Evolutionary conservation across 176 grass and related monocot species (phyloP).

Genomic region (Raddia distichophylla): DNA sequence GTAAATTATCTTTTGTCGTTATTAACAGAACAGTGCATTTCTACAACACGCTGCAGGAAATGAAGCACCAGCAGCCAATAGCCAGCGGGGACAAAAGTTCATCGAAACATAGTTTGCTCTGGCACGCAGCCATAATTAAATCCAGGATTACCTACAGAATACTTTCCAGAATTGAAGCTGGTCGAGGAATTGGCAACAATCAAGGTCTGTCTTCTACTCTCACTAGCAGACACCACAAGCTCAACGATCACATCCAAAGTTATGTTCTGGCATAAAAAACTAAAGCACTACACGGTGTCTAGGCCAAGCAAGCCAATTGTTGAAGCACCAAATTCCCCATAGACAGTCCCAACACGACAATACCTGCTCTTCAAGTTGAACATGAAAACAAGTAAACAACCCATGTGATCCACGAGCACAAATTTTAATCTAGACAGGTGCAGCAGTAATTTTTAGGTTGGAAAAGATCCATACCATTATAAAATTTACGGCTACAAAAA

Average conservation of each 20-base stretch:
- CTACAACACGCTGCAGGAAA: slow-evolving; percentile 11
- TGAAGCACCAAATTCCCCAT: not conserved
- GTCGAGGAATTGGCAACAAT: not conserved
- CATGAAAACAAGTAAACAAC: not conserved
- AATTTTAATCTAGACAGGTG: not conserved
- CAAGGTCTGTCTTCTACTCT: slow-evolving; percentile 17
- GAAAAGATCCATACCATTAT: too few relatives aligned
- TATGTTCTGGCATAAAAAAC: not conserved
- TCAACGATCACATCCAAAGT: slow-evolving; percentile 13
- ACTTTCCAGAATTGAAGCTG: not conserved
- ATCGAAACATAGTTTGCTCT: not conserved
- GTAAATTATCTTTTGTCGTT: not conserved
- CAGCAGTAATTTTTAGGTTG: not conserved
- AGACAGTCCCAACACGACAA: not conserved
- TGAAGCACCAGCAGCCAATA: slow-evolving; percentile 9
- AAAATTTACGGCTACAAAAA: too few relatives aligned
- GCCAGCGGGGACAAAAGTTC: not conserved
- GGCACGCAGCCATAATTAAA: not conserved
- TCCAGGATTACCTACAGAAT: slow-evolving; percentile 21
- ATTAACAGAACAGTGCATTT: not conserved
- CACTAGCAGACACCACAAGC: slow-evolving; percentile 19
- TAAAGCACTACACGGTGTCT: not conserved
- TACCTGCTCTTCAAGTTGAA: not conserved
- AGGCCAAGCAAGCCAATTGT: not conserved
- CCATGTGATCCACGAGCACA: not conserved